Base-by-base conservation (phyloP, 495 filamentous ascomycete species). In the Cryomyces antarcticus region DNA sequence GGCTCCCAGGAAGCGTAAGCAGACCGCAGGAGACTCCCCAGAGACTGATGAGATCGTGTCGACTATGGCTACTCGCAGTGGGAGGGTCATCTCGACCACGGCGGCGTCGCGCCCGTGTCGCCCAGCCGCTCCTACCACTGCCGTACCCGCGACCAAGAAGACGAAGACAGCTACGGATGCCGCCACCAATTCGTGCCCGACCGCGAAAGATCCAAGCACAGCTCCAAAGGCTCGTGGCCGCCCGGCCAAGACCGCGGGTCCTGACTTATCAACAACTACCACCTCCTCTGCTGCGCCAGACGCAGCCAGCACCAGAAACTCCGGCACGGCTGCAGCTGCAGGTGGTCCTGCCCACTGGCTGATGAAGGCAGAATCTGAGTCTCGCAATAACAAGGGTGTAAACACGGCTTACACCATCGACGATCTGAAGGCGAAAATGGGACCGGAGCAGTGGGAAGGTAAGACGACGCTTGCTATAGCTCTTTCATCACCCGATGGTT, bases 391-490 rank as follows among this genome's bases (percentile, higher is more conserved):
- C 55, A 93, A 84, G 40, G 83, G 84, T 11, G 65, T 77, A 41
- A 80, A 94, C 53, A 82, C 94, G 33, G 80, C 74, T 48, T 97
- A 96, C 62, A 93, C 85, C 5, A 96, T 97, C 50, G 87, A 95
- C 54, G 88, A 97, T 55, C 62, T 97, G 27, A 66, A 68, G 11
- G 69, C 70, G 5, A 72, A 70, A 45, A 73, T 62, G 27, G 65
- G 68, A 46, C 86, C 87, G 0, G 87, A 92, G 50, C 73, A 81
- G 3, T 97, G 89, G 89, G 81, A 93, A 61, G 87, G 86, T 71
- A 60, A 37, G 51, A 10, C 33, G 12, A 9, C 3, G 33, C 17
- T 24, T 24, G 17, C 17, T 24, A 1, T 24, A 2, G 17, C 17
- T 35, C 9, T 35, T 35, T 9, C 3, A 1, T 12, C 33, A 35